Conservation (phyloP, 257 asterid genomes). For the Solanum stenotomum region DNA sequence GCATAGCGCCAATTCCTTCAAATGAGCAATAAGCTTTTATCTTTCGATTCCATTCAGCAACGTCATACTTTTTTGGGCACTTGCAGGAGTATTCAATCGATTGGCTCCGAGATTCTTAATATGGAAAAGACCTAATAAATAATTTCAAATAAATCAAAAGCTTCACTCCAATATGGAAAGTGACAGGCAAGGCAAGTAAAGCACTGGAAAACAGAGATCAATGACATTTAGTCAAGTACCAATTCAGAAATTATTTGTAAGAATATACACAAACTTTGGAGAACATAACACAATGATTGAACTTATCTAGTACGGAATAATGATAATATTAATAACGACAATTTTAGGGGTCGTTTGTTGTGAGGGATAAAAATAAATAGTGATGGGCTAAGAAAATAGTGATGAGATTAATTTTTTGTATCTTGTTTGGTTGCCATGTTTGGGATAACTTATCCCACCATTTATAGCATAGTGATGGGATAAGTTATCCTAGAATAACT, state of each 20-base stretch:
- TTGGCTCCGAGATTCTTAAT: background rate
- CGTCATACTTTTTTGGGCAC: background rate
- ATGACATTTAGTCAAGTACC: background rate
- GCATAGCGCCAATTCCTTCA: background rate
- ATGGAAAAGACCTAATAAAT: background rate
- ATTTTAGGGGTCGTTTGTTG: background rate
- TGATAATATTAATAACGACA: background rate
- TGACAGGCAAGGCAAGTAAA: background rate
- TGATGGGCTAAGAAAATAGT: too few species aligned
- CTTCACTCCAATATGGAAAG: background rate
- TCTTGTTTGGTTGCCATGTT: too few species aligned
- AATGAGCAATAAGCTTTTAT: background rate
- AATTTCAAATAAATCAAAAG: background rate
- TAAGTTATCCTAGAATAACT: too few species aligned
- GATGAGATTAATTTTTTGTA: too few species aligned
- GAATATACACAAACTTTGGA: background rate
- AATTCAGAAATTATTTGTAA: background rate
- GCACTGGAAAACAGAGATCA: background rate
- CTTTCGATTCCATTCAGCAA: background rate
- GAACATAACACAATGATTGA: background rate
- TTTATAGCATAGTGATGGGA: too few species aligned
- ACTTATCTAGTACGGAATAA: background rate
- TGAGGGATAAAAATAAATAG: too few species aligned
- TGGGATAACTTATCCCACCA: too few species aligned
- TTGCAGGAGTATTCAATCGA: background rate